These are phyloP conservation scores for Tephrocybe sp. DNA, from an alignment of 768 basidiomycete species.

Conservation along the genomic window DNA sequence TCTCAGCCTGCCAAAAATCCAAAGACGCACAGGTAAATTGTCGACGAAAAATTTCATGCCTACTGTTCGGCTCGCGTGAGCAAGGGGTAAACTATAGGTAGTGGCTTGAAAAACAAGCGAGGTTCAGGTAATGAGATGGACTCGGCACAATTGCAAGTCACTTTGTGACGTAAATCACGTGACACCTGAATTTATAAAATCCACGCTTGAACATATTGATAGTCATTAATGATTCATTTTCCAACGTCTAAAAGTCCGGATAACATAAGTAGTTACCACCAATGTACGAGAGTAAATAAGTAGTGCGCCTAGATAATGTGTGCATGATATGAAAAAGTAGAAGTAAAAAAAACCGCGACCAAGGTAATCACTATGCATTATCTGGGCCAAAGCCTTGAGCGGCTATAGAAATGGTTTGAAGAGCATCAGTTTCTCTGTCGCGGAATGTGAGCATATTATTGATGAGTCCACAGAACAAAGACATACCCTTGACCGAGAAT, in stretches of 20 bases:
- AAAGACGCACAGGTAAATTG: constrained; percentile 64
- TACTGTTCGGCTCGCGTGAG: too few relatives aligned
- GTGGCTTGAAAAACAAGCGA: not conserved
- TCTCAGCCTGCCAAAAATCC: not conserved
- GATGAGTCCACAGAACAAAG: not conserved
- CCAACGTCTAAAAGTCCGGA: not conserved
- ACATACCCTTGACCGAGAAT: constrained; percentile 40
- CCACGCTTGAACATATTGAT: too few relatives aligned
- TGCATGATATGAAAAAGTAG: not conserved
- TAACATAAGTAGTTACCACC: too few relatives aligned
- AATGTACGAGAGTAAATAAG: too few relatives aligned
- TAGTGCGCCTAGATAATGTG: not conserved
- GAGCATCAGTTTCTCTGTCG: constrained; percentile 28
- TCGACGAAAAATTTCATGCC: constrained; percentile 84
- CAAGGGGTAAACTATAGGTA: too few relatives aligned
- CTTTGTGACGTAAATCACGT: too few relatives aligned
- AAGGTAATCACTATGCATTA: not conserved
- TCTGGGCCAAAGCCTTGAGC: constrained; percentile 34
- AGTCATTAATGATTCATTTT: not conserved
- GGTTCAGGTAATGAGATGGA: not conserved
- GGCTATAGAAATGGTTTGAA: constrained; percentile 30
- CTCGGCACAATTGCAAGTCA: too few relatives aligned
- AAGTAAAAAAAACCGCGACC: not conserved
- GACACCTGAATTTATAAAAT: too few relatives aligned
- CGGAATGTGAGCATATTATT: not conserved